These are phyloP conservation scores for Exophiala calicioides DNA, from an alignment of 2,329 filamentous ascomycete species.

Conservation along the genomic window DNA sequence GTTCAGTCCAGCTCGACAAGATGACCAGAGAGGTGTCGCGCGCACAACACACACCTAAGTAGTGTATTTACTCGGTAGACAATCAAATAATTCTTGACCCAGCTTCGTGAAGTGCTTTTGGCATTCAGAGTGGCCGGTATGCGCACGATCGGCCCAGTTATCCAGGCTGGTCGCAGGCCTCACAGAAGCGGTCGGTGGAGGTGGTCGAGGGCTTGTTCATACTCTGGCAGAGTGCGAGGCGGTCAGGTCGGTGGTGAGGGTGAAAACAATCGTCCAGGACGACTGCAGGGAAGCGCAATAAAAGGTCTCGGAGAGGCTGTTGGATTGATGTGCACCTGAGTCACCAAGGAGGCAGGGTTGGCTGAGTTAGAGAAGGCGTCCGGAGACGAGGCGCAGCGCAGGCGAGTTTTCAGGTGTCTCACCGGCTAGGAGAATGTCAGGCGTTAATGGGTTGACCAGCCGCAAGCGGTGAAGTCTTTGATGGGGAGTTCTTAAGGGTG, in stretches of 20 bases:
- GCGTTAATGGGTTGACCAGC: too few relatives aligned
- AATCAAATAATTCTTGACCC: conserved; percentile 6
- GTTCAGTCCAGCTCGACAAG: neutral
- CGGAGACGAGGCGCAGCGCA: conserved; percentile 9
- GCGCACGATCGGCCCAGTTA: conserved; percentile 29
- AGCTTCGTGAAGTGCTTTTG: conserved; percentile 2
- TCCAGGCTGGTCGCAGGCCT: conserved; percentile 34
- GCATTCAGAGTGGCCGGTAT: conserved; percentile 10
- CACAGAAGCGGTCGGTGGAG: conserved; percentile 32
- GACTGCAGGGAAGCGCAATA: conserved; percentile 16
- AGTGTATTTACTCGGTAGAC: neutral
- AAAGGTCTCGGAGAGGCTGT: conserved; percentile 13
- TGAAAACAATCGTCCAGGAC: conserved; percentile 22
- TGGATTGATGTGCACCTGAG: too few relatives aligned
- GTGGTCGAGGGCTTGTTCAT: conserved; percentile 34
- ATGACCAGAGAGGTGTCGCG: neutral
- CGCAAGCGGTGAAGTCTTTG: too few relatives aligned
- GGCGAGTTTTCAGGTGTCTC: too few relatives aligned
- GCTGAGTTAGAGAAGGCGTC: conserved; percentile 1
- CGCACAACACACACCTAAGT: conserved; percentile 2
- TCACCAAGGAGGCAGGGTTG: conserved; percentile 7
- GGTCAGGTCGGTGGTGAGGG: conserved; percentile 1
- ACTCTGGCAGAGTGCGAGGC: conserved; percentile 26
- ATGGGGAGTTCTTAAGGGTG: too few relatives aligned
- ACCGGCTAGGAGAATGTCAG: too few relatives aligned